Base-by-base conservation (phyloP, 305 asterid species). In the Solanum chacoense region DNA sequence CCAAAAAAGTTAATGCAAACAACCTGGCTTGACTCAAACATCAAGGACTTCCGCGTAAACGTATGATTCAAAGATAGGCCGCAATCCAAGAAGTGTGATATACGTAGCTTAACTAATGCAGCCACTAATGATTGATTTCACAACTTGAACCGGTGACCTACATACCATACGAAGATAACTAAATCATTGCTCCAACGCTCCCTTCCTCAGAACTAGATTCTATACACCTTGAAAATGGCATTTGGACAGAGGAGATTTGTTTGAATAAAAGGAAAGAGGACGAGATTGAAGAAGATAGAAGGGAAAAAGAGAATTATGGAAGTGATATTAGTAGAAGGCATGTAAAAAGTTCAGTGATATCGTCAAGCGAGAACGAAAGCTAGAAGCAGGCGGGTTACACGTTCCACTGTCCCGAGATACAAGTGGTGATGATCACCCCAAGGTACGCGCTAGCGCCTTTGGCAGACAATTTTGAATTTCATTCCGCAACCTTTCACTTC, bases 91-190 rank as follows among this genome's bases (percentile, higher is more conserved):
- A 55, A 55, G 10, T 55, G 67, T 55, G 24, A 18, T 72, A 71
- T 28, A 28, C 11, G 2, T 6, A 3, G 35, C n/a, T 0, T 69
- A 0, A 0, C 3, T 65, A 0, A 65, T 65, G 14, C 76, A 71
- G 1, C 0, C 5, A 13, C 28, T 6, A 0, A 37, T 0, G 40
- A 0, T 36, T 36, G 24, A 31, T 73, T 73, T 71, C 76, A 71
- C 1, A 12, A 71, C 35, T 13, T 13, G 35, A 28, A 71, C 2
- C 0, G 1, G 0, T 12, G 0, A 71, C 76, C 16, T 69, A 26
- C 0, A 26, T 26, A 26, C 34, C 35, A 28, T 26, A 26, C 2
- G 10, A 71, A 28, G 20, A 28, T 31, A 26, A 71, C 20, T 71
- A 14, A 29, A 72, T 29, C 11, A 18, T 72, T 29, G 78, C 24